phyloP scores from a whole-genome alignment of 2,329 filamentous ascomycete species.

The Hymenoscyphus fraxineus region DNA sequence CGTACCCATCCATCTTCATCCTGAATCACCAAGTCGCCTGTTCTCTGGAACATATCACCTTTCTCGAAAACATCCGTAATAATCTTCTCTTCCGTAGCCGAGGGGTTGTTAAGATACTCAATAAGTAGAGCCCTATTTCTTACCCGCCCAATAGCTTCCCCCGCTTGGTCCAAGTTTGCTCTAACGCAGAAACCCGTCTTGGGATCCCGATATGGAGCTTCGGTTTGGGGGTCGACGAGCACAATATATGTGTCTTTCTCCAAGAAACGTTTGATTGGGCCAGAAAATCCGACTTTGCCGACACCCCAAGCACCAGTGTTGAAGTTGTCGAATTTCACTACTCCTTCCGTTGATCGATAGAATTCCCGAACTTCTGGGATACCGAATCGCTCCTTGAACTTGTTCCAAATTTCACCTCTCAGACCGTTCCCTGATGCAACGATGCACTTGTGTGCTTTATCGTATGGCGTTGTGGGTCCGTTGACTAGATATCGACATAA shows the following conservation, averaged over 20 bases:
- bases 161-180: conserved; percentile 38
- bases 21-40: conserved; percentile 42
- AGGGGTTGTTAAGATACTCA: conserved; percentile 41
- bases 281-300: conserved; percentile 43
- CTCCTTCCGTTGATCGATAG: conserved; percentile 45
- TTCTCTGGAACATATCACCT: conserved; percentile 43
- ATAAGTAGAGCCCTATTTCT: conserved; percentile 38
- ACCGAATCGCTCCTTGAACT: conserved; percentile 41
- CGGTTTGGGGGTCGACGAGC: conserved; percentile 35
- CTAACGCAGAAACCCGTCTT: conserved; percentile 42
- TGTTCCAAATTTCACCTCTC: conserved; percentile 46
- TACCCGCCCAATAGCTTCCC: conserved; percentile 44
- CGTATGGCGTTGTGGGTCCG: conserved; percentile 42
- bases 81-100: conserved; percentile 43
- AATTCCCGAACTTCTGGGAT: conserved; percentile 46
- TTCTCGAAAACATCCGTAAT: conserved; percentile 43
- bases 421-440: conserved; percentile 46
- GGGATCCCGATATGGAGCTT: conserved; percentile 41
- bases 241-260: conserved; percentile 43
- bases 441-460: conserved; percentile 42
- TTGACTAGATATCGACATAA: conserved; percentile 46
- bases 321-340: conserved; percentile 44
- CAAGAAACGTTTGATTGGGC: conserved; percentile 38
- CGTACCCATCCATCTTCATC: conserved; percentile 41
- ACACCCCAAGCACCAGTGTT: conserved; percentile 40